Evolutionary conservation across 352 stramenopile species (phyloP).

Genomic region (Globisporangium recalcitrans): DNA sequence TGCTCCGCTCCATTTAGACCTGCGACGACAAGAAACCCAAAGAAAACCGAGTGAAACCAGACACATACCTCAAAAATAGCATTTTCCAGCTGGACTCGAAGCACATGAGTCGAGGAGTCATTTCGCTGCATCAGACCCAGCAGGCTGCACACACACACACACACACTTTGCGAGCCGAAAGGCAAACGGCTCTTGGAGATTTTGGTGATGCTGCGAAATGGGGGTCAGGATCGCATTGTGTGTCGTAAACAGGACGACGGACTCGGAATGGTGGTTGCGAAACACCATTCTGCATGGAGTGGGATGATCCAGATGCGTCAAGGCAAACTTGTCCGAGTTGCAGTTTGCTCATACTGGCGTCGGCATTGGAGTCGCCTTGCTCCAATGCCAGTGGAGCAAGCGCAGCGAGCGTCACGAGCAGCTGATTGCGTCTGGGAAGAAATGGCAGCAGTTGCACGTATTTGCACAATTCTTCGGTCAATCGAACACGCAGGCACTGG

Average conservation of each 20-base stretch:
- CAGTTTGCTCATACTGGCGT: background rate
- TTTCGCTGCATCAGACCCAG: background rate
- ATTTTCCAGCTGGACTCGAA: background rate
- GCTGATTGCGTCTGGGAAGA: background rate
- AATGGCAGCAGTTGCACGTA: background rate
- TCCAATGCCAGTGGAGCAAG: background rate
- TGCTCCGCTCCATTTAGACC: conserved; percentile 7
- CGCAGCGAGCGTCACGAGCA: background rate
- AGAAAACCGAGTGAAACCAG: background rate
- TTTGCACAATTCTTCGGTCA: background rate
- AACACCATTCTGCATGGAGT: conserved; percentile 3
- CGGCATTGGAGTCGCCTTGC: background rate
- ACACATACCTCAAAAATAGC: background rate
- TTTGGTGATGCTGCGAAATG: background rate
- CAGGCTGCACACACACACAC: too few species aligned
- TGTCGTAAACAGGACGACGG: background rate
- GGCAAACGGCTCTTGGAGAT: background rate
- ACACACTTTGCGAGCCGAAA: background rate
- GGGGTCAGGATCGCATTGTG: background rate
- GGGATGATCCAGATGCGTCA: background rate
- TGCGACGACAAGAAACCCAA: background rate
- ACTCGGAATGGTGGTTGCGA: background rate
- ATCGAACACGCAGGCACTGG: background rate
- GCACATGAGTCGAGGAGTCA: background rate
- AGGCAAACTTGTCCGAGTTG: background rate